Evolutionary conservation across 2,329 filamentous ascomycete genomes (phyloP), one percentile per base, ranked within the genome.

Genomic region (Cladophialophora psammophila): DNA sequence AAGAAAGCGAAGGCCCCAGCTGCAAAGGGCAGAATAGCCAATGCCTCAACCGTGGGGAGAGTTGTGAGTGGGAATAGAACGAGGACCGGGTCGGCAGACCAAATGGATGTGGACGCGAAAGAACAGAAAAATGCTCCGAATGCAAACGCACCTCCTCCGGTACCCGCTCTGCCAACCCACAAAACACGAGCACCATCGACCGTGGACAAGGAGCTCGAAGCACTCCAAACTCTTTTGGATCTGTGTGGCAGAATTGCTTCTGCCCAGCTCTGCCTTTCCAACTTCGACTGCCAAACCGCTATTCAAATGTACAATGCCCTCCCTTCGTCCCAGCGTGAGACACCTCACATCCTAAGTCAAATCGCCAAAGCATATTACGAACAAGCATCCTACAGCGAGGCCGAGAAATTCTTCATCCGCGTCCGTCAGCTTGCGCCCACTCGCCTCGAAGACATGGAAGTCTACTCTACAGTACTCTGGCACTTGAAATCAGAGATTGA

Each of bases 391-490:
- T 97, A 98, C 76, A 82, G 84, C 1, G 92, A 97, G 70, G 93
- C 95, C 2, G 94, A 97, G 76, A 92, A 91, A 71, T 91, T 90
- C 74, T 99, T 97, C 78, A 85, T 88, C 65, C 88, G 89, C 64
- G 87, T 99, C 71, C 89, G 93, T 59, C 87, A 90, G 36, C 84
- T 95, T 72, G 90, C 92, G 12, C 94, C 94, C 0, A 91, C 92
- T 0, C 88, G 92, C 3, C 84, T 96, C 53, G 91, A 96, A 76
- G 94, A 97, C 75, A 97, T 98, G 94, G 95, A 99, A 76, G 90
- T 98, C 40, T 99, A 97, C 80, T 98, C 94, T 13, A 99, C 95
- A 0, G 90, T 96, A n/a, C 85, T 99, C n/a, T 99, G 96, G 95
- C 94, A 97, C 78, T 82, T 97, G 69, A 97, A 96, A 79, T 90